Base-by-base conservation (phyloP, 495 filamentous ascomycete genomes). In the Barbatosphaeria neglecta region DNA sequence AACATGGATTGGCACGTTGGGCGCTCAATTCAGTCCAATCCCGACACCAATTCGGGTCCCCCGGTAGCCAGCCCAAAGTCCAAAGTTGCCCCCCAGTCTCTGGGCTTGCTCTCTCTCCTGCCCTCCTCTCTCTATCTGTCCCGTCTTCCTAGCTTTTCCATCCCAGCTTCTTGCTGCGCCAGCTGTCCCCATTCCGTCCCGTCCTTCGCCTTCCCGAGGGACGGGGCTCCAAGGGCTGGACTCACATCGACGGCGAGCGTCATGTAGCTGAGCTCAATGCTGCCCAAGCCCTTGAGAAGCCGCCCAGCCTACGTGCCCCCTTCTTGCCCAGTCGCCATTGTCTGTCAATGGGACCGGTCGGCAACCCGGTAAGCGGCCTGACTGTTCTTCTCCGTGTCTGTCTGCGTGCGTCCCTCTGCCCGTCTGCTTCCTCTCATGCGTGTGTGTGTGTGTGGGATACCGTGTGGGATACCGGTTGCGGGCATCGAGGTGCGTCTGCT, bases 261-360 rank as follows among this genome's bases (percentile, higher is more conserved):
- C n/a, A n/a, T n/a, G n/a, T n/a, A n/a, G 31, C 5, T 35, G 31
- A n/a, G 1, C 13, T 35, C 31, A 35, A 35, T 35, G 31, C 31
- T 35, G 31, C 16, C 31, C 31, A 5, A 35, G 13, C 31, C 31
- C 31, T 11, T n/a, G 10, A 35, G 13, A n/a, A n/a, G 9, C 16
- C 16, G 16, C 31, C 31, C 31, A 4, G 31, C 31, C 16, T 35
- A 35, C 31, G 5, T 35, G 16, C 9, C 13, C 31, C 31, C 15
- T 23, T 46, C n/a, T n/a, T n/a, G n/a, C n/a, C n/a, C n/a, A n/a
- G n/a, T n/a, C n/a, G n/a, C n/a, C n/a, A n/a, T n/a, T n/a, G n/a
- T n/a, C n/a, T n/a, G 44, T 46, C 45, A n/a, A 24, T 40, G 20
- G 45, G 44, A 48, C 50, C 41, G 13, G 17, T 11, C 27, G 9